Evolutionary conservation across 176 grass and related monocot genomes (phyloP).

Genomic region (Aegilops sharonensis): DNA sequence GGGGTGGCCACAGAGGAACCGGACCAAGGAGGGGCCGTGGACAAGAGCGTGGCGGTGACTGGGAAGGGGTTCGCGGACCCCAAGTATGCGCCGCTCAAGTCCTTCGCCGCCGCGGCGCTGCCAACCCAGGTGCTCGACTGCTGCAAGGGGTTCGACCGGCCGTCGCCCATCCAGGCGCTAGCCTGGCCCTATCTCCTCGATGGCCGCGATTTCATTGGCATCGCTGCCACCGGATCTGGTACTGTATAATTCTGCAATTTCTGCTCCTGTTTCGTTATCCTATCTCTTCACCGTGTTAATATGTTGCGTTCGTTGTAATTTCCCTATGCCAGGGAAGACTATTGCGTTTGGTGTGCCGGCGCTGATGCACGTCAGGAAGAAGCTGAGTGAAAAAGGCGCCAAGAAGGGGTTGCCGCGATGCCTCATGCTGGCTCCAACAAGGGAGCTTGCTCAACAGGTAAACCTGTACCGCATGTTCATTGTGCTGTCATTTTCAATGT

Average conservation of each 20-base stretch:
- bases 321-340: slow-evolving; percentile 67
- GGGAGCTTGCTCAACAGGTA: slow-evolving; percentile 97
- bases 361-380: slow-evolving; percentile 81
- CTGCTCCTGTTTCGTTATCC: neutral
- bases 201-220: slow-evolving; percentile 84
- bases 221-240: slow-evolving; percentile 97
- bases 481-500: neutral
- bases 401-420: slow-evolving; percentile 74
- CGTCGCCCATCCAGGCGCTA: slow-evolving; percentile 88
- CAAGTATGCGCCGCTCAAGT: slow-evolving; percentile 69
- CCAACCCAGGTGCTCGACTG: slow-evolving; percentile 69
- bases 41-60: slow-evolving; percentile 50
- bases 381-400: slow-evolving; percentile 41
- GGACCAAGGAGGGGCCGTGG: neutral
- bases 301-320: neutral
- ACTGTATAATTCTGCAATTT: neutral
- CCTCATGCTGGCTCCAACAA: slow-evolving; percentile 88
- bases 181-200: slow-evolving; percentile 88
- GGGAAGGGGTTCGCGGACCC: slow-evolving; percentile 54
- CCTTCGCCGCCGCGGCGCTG: slow-evolving; percentile 66
- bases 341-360: slow-evolving; percentile 93
- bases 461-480: neutral
- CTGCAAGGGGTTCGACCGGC: slow-evolving; percentile 72
- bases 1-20: neutral
- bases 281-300: neutral